Conservation (phyloP, 1,284 basidiomycete species). For the Peniophora sp. region DNA sequence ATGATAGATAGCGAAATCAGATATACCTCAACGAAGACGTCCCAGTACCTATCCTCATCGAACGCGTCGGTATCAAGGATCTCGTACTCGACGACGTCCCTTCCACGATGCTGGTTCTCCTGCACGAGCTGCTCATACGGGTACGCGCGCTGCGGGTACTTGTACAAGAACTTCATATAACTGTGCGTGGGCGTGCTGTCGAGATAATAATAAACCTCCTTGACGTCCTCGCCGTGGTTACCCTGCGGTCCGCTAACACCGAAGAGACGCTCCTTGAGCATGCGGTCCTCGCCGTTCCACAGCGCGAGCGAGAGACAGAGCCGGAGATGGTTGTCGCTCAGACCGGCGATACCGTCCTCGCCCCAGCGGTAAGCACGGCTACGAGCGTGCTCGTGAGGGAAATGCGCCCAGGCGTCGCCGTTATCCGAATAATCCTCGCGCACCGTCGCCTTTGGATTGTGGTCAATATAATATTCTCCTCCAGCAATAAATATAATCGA, state of each 20-base stretch:
- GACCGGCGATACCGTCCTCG: conserved; percentile 94
- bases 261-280: conserved; percentile 94
- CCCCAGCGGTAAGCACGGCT: conserved; percentile 97
- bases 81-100: conserved; percentile 90
- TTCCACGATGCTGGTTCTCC: conserved; percentile 77
- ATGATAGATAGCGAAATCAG: not conserved
- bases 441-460: conserved; percentile 75
- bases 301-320: conserved; percentile 86
- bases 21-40: conserved; percentile 86
- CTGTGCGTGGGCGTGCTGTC: conserved; percentile 98
- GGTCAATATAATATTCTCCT: not conserved
- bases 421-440: conserved; percentile 96
- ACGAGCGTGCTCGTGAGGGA: conserved; percentile 92
- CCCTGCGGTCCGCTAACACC: conserved; percentile 94
- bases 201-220: conserved; percentile 97
- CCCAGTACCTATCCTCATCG: conserved; percentile 95
- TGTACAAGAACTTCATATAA: conserved; percentile 99
- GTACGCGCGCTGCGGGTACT: conserved; percentile 88
- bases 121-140: conserved; percentile 91
- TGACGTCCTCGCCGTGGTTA: conserved; percentile 98
- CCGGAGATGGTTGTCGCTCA: conserved; percentile 94
- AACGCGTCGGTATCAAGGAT: conserved; percentile 90
- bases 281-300: conserved; percentile 94
- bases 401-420: conserved; percentile 97
- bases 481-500: not conserved